Evolutionary conservation across 352 stramenopile genomes (phyloP), one percentile per base, ranked within the genome.

Genomic region (Phytophthora tentaculata): DNA sequence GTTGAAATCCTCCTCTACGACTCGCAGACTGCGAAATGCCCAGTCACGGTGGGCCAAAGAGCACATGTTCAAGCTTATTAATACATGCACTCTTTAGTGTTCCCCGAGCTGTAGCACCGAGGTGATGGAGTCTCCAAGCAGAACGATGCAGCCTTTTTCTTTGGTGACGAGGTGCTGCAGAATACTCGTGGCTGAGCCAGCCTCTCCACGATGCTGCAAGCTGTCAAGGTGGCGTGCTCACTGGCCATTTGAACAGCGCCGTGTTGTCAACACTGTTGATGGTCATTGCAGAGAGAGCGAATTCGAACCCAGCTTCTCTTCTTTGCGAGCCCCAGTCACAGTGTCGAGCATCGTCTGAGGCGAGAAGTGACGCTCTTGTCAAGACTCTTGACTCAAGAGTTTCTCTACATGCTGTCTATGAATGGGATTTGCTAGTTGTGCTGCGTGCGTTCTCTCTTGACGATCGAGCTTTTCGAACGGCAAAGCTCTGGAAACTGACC

Each of bases 331-430:
- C 19, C 16, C 26, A 48, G 41, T 47, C 53, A 26, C 50, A 64
- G 54, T 17, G 26, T 2, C 28, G 51, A 3, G 32, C 58, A 49
- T 12, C 39, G 37, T 53, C 35, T 35, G 26, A 45, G 26, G 47
- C 41, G 5, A 56, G 37, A 35, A 43, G 35, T 43, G 35, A 14
- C 35, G 14, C 14, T 43, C 3, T 47, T 51, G 51, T 10, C 61
- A 56, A 50, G 59, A 54, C 39, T 41, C 14, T n/a, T n/a, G 60
- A 32, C 51, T 23, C 26, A n/a, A n/a, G 52, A 48, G 62, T 65
- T 60, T 35, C 63, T 66, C 63, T 53, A 37, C 39, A 56, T 41
- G 50, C 49, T 52, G 64, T 71, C 32, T 71, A 71, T 71, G 64
- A 16, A 14, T 53, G 29, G 13, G 61, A 56, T 57, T 69, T 63